Conservation (phyloP, 2,329 filamentous ascomycete genomes). For the Penicillium sp. region DNA sequence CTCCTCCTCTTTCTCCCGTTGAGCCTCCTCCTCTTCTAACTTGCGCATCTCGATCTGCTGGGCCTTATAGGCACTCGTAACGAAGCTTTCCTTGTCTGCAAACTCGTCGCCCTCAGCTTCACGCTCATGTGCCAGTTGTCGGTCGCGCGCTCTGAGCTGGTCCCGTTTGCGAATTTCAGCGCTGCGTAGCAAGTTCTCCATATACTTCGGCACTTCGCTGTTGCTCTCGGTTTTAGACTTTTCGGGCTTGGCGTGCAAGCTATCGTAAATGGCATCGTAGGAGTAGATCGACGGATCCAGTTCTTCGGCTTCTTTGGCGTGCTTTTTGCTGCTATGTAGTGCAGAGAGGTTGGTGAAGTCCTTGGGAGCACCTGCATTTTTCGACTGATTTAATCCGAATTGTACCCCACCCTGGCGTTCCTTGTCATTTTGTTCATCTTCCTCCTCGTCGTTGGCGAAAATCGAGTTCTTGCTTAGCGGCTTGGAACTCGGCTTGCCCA, state of each 20-base stretch:
- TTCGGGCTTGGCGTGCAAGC: constrained; percentile 43
- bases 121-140: constrained; percentile 59
- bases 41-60: constrained; percentile 62
- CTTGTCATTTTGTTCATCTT: constrained; percentile 25
- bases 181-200: constrained; percentile 59
- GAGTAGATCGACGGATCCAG: constrained; percentile 51
- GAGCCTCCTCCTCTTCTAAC: constrained; percentile 60
- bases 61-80: constrained; percentile 64
- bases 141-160: constrained; percentile 61
- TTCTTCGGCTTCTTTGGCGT: constrained; percentile 44
- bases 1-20: constrained; percentile 54
- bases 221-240: constrained; percentile 21
- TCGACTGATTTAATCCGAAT: constrained; percentile 26
- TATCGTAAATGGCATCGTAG: constrained; percentile 52
- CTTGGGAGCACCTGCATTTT: constrained; percentile 15
- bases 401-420: constrained; percentile 18
- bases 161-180: constrained; percentile 65
- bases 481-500: constrained; percentile 30
- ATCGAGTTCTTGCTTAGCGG: constrained; percentile 37
- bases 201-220: constrained; percentile 56
- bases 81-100: constrained; percentile 67
- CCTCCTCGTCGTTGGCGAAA: constrained; percentile 39
- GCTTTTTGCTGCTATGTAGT: constrained; percentile 46
- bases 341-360: constrained; percentile 49
- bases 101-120: constrained; percentile 68